Conservation (phyloP, 1,284 basidiomycete species). For the Ganoderma lucidum region DNA sequence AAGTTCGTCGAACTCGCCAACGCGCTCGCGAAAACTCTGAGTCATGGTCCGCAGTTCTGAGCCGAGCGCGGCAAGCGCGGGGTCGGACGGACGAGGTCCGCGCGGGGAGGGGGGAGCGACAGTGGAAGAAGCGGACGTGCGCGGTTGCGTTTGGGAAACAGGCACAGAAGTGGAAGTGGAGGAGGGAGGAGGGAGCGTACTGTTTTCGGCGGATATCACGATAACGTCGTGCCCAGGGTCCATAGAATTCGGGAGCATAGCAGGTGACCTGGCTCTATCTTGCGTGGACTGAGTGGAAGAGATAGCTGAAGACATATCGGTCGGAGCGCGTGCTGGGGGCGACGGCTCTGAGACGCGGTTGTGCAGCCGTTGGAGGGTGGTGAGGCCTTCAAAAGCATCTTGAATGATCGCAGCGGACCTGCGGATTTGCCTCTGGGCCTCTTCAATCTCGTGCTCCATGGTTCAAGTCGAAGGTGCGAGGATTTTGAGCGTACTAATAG, state of each 20-base stretch:
- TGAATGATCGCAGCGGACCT: conserved; percentile 29
- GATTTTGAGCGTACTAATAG: background rate
- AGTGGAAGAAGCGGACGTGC: background rate
- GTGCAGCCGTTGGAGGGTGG: conserved; percentile 20
- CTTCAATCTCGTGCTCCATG: conserved; percentile 31
- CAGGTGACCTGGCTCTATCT: background rate
- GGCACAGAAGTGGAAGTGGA: conserved; percentile 10
- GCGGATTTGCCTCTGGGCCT: conserved; percentile 28
- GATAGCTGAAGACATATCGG: conserved; percentile 1
- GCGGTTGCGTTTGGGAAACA: background rate
- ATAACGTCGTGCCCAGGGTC: conserved; percentile 41
- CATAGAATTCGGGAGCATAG: conserved; percentile 29
- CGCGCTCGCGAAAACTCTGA: conserved; percentile 27
- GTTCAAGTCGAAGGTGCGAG: conserved; percentile 6
- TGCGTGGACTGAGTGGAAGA: background rate
- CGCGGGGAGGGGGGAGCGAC: conserved; percentile 9
- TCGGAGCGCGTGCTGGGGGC: conserved; percentile 1
- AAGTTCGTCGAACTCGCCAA: conserved; percentile 30
- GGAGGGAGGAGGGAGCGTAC: conserved; percentile 7
- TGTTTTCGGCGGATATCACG: conserved; percentile 33
- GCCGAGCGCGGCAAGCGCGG: conserved; percentile 23
- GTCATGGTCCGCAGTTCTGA: conserved; percentile 25
- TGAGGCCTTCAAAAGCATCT: conserved; percentile 29
- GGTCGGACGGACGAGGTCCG: conserved; percentile 15
- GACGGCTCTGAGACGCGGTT: conserved; percentile 22